Evolutionary conservation across 1,284 basidiomycete genomes (phyloP), one percentile per base, ranked within the genome.

Genomic region (Meripilus lineatus): DNA sequence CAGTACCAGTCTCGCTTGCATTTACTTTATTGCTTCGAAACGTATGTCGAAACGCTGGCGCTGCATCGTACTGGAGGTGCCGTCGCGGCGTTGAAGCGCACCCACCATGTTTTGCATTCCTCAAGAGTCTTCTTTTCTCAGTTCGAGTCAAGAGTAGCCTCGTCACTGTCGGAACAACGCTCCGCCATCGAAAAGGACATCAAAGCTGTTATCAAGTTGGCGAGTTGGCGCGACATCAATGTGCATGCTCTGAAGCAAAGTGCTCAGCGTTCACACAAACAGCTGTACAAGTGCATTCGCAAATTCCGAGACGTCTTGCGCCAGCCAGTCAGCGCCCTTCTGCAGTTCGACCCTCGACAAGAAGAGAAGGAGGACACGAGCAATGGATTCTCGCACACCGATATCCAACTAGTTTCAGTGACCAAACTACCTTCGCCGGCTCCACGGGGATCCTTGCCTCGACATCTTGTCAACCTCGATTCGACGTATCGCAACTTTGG

Each of bases 201-300:
- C 43, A 77, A 75, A 47, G 82, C 80, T 44, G 89, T 91, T 59
- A 88, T 99, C 72, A 93, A 93, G 63, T 74, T 99, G 32, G 96
- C 96, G 0, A 96, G 93, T 58, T 99, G 96, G 96, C 95, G 90
- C 63, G 96, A 99, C 60, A 74, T 95, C 59, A 99, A 99, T 57
- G 87, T 99, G 8, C 89, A 92, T 52, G 93, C 96, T 3, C 75
- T 99, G 51, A 90, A 89, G 62, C 84, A 89, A 50, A 98, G 93
- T 56, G 94, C 95, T 0, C 81, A 88, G 54, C 87, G 81, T 58
- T 93, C 91, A 2, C 96, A 99, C 63, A 82, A 84, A 49, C 90
- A 94, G 52, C 72, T 99, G 11, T 95, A 94, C 77, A 93, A 90
- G 64, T 80, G 84, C 52, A 79, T 98, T 50, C 81, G 91, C 49